Base-by-base conservation (phyloP, 2,329 filamentous ascomycete species). In the Decorospora gaudefroyi region DNA sequence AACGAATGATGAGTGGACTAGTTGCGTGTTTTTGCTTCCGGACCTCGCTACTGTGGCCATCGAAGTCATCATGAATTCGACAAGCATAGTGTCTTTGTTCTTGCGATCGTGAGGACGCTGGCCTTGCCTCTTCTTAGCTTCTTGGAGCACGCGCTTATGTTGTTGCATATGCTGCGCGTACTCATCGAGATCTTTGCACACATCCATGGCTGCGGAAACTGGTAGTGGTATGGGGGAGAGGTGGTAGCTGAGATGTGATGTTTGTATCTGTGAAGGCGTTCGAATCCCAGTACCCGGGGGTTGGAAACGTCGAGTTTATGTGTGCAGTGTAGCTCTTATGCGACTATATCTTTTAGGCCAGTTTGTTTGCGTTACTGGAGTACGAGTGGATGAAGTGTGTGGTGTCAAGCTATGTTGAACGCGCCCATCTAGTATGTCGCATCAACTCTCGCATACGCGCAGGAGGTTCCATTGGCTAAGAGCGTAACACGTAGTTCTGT, bases 1-100 rank as follows among this genome's bases (percentile, higher is more conserved):
- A n/a, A 61, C 41, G 21, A 61, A 52, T 5, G 54, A 56, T 2
- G 44, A 39, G 25, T 44, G 42, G 2, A 49, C 25, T 34, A 33
- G 10, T 13, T 18, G 13, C n/a, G 13, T 39, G 15, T 29, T 28
- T n/a, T 49, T 22, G 11, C 19, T 22, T 17, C 19, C 18, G 11
- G 21, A 35, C 8, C 26, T 32, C 17, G n/a, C 7, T 15, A 15
- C 6, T 6, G 10, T 21, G 10, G 34, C 17, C 27, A 42, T 25
- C 4, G 32, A 34, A n/a, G 7, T 31, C 39, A 46, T 51, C 43
- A 50, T 48, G 46, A 57, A 57, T 5, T 27, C n/a, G 10, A 40
- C 21, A 4, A 27, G 43, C 19, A 40, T 40, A 22, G 40, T 27
- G 9, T 59, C 45, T 32, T 28, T 50, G 6, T 39, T 23, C 33